Percentiles rank a stretch among this genome's conserved stretches.
These are phyloP conservation scores for Russula olivacea DNA, from an alignment of 768 basidiomycete species.

Conservation along the genomic window DNA sequence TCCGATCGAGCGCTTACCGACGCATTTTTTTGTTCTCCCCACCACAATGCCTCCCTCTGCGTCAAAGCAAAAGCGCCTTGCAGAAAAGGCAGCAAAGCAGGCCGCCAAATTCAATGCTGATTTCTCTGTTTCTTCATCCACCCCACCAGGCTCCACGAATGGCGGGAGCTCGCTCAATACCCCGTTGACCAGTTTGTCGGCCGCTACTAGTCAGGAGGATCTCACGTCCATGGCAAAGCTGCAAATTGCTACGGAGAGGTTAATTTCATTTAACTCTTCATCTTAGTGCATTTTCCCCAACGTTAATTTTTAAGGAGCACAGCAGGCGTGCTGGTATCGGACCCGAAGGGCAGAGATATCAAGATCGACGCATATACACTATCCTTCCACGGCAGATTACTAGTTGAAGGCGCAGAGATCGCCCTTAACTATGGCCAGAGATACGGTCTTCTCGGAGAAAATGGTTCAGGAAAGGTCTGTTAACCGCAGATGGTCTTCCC, in stretches of 20 bases:
- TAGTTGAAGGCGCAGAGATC: constrained; percentile 65
- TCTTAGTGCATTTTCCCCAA: constrained; percentile 15
- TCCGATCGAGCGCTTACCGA: constrained; percentile 9
- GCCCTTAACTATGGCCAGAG: constrained; percentile 85
- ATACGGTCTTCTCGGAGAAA: constrained; percentile 94
- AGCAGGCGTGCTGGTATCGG: constrained; percentile 88
- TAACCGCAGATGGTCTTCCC: background rate
- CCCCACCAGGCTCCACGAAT: constrained; percentile 59
- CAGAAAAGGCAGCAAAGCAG: constrained; percentile 87
- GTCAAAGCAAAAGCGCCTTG: constrained; percentile 89
- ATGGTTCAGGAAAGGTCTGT: constrained; percentile 95
- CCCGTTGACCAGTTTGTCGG: constrained; percentile 77
- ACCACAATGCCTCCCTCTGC: constrained; percentile 63
- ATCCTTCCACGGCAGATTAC: constrained; percentile 92
- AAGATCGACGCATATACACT: constrained; percentile 95
- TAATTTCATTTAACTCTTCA: constrained; percentile 17
- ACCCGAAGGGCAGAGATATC: constrained; percentile 89
- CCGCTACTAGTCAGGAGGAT: constrained; percentile 76
- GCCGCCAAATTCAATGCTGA: constrained; percentile 45
- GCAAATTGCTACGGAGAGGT: constrained; percentile 87
- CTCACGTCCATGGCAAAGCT: constrained; percentile 84
- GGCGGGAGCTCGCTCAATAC: constrained; percentile 58
- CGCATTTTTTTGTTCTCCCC: background rate
- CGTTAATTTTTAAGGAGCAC: constrained; percentile 55
- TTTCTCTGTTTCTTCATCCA: constrained; percentile 48